phyloP scores from a whole-genome alignment of 176 grass and related monocot species.

The Rhynchospora pubera region DNA sequence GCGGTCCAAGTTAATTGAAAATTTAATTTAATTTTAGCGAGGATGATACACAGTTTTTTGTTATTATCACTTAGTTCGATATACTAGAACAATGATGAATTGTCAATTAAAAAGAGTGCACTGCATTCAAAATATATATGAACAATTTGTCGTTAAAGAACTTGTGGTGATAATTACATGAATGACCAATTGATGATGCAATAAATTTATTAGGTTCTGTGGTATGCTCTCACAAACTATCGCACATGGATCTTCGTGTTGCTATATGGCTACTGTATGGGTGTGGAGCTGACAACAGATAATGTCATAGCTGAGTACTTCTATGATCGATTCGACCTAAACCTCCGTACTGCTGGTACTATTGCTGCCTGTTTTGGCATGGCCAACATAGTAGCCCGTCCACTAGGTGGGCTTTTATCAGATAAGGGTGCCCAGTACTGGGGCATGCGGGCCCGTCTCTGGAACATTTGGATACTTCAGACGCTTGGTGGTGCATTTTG shows the following conservation, averaged over 20 bases:
- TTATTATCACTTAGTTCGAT: too few relatives aligned
- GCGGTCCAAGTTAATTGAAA: too few relatives aligned
- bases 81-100: too few relatives aligned
- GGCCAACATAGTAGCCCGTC: constrained; percentile 69
- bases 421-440: constrained; percentile 40
- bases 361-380: constrained; percentile 89
- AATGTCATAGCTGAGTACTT: constrained; percentile 94
- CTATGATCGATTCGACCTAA: constrained; percentile 65
- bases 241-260: constrained; percentile 86
- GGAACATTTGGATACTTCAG: constrained; percentile 91
- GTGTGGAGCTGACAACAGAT: constrained; percentile 83
- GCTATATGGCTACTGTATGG: constrained; percentile 89
- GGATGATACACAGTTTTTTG: too few relatives aligned
- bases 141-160: too few relatives aligned
- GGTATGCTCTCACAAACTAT: constrained; percentile 64
- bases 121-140: too few relatives aligned
- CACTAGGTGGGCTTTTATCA: constrained; percentile 50
- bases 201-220: constrained; percentile 28
- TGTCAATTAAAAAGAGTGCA: too few relatives aligned
- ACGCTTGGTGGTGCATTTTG: constrained; percentile 76
- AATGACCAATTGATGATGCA: neutral
- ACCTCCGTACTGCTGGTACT: constrained; percentile 56
- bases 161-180: neutral
- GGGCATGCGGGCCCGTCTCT: constrained; percentile 72
- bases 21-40: too few relatives aligned